Base-by-base conservation (phyloP, 768 basidiomycete species). In the Trametes cubensis region DNA sequence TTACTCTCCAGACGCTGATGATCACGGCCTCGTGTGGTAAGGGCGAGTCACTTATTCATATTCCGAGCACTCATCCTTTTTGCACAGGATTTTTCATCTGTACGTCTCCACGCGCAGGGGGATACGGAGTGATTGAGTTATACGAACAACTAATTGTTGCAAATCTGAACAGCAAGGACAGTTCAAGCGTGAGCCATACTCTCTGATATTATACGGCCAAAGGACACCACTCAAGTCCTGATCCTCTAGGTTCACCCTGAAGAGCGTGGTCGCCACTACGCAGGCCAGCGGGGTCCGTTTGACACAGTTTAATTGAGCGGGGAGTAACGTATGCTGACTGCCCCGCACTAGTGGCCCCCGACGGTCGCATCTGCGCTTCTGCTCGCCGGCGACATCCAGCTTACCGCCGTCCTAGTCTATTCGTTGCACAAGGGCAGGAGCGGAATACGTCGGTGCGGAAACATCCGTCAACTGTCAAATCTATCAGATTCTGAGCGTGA, bases 321-420 rank as follows among this genome's bases (percentile, higher is more conserved):
- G 7, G 7, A 28, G 28, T 7, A 28, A 7, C 7, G 28, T 28
- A 4, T 7, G 7, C 18, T n/a, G 7, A n/a, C n/a, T 7, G 6
- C 6, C n/a, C 21, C 7, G 3, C 11, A 48, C 4, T 28, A 55
- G 53, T 55, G 53, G 53, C 25, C 17, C 11, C 41, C 53, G 8
- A 14, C 53, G 17, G 41, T 26, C 8, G 53, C 34, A 8, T 17
- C 41, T 13, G 40, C 53, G 25, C 41, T 55, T 2, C 25, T 55
- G 5, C n/a, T 55, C 15, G 53, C 53, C 1, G 53, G 53, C 11
- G 53, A 55, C 41, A 21, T 55, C 0, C 53, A 55, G 53, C 25
- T 55, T 5, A 45, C 53, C 15, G 26, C 41, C 20, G 40, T 42
- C 13, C 53, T 55, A 18, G 41, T 55, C 40, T 44, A 55, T 25